Conservation (phyloP, 1,139 yeast genomes). For the Zygoascus meyerae region DNA sequence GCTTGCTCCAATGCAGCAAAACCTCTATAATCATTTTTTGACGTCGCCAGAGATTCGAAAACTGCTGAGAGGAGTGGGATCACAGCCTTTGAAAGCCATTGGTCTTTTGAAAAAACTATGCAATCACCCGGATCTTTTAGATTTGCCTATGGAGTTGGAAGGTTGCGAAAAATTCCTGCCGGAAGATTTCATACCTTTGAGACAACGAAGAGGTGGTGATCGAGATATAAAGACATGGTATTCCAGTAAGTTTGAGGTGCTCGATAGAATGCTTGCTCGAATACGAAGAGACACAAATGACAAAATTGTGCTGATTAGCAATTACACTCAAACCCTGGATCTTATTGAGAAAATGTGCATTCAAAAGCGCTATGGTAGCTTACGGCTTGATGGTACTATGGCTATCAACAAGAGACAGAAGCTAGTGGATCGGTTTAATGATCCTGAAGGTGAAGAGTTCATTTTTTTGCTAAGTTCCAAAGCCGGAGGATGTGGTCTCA, state of each 20-base stretch:
- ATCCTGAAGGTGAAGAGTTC: conserved; percentile 85
- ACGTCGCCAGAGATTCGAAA: conserved; percentile 74
- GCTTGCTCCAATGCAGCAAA: conserved; percentile 69
- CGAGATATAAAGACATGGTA: conserved; percentile 57
- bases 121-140: conserved; percentile 83
- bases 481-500: conserved; percentile 99
- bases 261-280: conserved; percentile 67
- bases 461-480: conserved; percentile 85
- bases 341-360: conserved; percentile 84
- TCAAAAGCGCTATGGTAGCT: conserved; percentile 61
- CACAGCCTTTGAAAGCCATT: conserved; percentile 87
- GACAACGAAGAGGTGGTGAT: conserved; percentile 46
- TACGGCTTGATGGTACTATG: conserved; percentile 90
- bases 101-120: conserved; percentile 84
- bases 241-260: conserved; percentile 53
- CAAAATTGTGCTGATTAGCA: conserved; percentile 88
- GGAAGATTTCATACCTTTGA: conserved; percentile 54
- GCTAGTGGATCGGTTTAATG: conserved; percentile 83
- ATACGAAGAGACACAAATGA: conserved; percentile 80
- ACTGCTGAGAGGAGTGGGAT: conserved; percentile 62
- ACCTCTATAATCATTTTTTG: conserved; percentile 66
- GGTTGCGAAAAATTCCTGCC: conserved; percentile 67
- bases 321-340: conserved; percentile 90
- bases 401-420: conserved; percentile 88
- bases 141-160: conserved; percentile 68